phyloP scores from a whole-genome alignment of 2,329 filamentous ascomycete species.

The Apiospora arundinis region DNA sequence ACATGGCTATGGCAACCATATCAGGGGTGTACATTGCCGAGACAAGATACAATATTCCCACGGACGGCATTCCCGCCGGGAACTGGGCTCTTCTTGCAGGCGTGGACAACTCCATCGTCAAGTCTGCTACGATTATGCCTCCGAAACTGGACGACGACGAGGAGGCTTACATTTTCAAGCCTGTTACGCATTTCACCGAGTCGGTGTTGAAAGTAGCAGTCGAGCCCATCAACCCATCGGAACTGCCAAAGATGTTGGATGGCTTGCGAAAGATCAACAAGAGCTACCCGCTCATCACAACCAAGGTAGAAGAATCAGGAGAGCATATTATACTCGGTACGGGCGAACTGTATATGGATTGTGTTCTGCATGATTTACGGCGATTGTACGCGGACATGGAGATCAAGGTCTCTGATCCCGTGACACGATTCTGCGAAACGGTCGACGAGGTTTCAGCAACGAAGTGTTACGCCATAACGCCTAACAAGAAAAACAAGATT shows the following conservation, averaged over 20 bases:
- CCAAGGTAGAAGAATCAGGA: slow-evolving; percentile 97
- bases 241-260: slow-evolving; percentile 98
- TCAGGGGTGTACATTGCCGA: slow-evolving; percentile 89
- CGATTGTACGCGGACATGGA: slow-evolving; percentile 98
- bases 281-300: slow-evolving; percentile 92
- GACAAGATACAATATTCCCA: slow-evolving; percentile 90
- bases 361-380: slow-evolving; percentile 92
- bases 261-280: slow-evolving; percentile 97
- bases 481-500: slow-evolving; percentile 99
- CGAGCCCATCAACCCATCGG: slow-evolving; percentile 96
- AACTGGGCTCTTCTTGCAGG: slow-evolving; percentile 92
- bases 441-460: slow-evolving; percentile 97
- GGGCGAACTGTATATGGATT: slow-evolving; percentile 99
- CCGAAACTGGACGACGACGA: slow-evolving; percentile 83
- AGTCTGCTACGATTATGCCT: slow-evolving; percentile 89
- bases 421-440: slow-evolving; percentile 97
- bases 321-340: slow-evolving; percentile 96
- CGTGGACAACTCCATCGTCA: slow-evolving; percentile 97
- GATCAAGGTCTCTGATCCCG: slow-evolving; percentile 96
- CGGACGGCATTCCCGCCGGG: slow-evolving; percentile 89
- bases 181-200: slow-evolving; percentile 92
- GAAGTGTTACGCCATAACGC: slow-evolving; percentile 96
- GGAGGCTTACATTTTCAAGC: slow-evolving; percentile 93
- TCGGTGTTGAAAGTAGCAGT: slow-evolving; percentile 98
- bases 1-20: slow-evolving; percentile 89